These are phyloP conservation scores for Pisolithus tinctorius DNA, from an alignment of 768 basidiomycete genomes.

Conservation along the genomic window DNA sequence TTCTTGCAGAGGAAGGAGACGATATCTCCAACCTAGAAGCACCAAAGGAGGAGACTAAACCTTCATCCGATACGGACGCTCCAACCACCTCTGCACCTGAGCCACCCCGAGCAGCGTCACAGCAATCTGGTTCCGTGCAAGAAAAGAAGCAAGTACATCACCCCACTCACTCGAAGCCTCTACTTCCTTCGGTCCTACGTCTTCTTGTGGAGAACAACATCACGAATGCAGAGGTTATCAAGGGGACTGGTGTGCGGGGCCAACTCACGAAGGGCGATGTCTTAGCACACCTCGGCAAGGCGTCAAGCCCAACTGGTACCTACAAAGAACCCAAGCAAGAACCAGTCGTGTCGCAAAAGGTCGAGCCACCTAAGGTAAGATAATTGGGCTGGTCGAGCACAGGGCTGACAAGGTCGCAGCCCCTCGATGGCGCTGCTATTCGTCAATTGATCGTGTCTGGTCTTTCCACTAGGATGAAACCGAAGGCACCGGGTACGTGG, in stretches of 20 bases:
- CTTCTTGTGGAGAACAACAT: conserved; percentile 57
- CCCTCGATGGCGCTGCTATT: conserved; percentile 58
- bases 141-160: conserved; percentile 30
- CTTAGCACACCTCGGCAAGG: conserved; percentile 77
- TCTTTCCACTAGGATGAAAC: conserved; percentile 51
- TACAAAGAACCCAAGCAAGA: conserved; percentile 43
- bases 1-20: conserved; percentile 94
- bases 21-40: conserved; percentile 80
- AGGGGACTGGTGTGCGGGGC: conserved; percentile 84
- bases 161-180: conserved; percentile 52
- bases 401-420: conserved; percentile 19
- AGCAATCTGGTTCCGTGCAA: conserved; percentile 16
- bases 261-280: conserved; percentile 98
- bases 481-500: conserved; percentile 37
- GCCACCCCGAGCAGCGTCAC: conserved; percentile 12
- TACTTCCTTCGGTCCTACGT: conserved; percentile 89
- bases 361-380: conserved; percentile 35
- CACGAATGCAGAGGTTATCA: conserved; percentile 57
- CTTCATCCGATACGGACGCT: conserved; percentile 16
- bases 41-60: conserved; percentile 36
- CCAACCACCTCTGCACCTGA: conserved; percentile 14
- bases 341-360: conserved; percentile 23
- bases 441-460: conserved; percentile 58
- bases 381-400: neutral
- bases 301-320: conserved; percentile 70